Conservation (phyloP, 2,329 filamentous ascomycete genomes). For the Monosporascus ibericus region DNA sequence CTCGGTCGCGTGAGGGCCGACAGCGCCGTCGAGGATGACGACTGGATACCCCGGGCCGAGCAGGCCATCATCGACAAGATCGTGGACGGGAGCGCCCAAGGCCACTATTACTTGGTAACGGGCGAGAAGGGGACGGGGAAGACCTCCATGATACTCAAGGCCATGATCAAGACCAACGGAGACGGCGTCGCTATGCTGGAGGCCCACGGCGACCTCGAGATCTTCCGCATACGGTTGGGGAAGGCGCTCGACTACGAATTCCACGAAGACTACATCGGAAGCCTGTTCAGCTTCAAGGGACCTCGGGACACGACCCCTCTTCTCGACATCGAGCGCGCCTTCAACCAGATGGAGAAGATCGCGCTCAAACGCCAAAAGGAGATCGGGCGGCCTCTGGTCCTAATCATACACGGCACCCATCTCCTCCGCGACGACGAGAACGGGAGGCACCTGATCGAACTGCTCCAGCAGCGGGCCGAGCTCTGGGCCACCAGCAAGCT, state of each 20-base stretch:
- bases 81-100: constrained; percentile 63
- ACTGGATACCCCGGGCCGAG: constrained; percentile 79
- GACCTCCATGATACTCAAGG: constrained; percentile 88
- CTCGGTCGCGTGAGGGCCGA: constrained; percentile 22
- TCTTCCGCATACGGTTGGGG: constrained; percentile 84
- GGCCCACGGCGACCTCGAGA: constrained; percentile 87
- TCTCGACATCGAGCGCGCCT: constrained; percentile 87
- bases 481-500: constrained; percentile 69
- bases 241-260: constrained; percentile 94
- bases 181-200: constrained; percentile 91
- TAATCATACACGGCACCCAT: constrained; percentile 91
- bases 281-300: constrained; percentile 87
- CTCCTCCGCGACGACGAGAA: constrained; percentile 84
- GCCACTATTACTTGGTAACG: constrained; percentile 84
- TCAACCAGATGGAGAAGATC: constrained; percentile 96
- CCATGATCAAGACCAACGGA: constrained; percentile 85
- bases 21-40: constrained; percentile 35
- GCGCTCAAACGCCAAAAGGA: constrained; percentile 62
- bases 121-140: constrained; percentile 96
- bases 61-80: constrained; percentile 75
- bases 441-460: constrained; percentile 87
- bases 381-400: constrained; percentile 63
- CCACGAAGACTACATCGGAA: constrained; percentile 94
- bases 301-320: constrained; percentile 86
- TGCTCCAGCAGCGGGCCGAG: constrained; percentile 90